Evolutionary conservation across 1,284 basidiomycete genomes (phyloP).

Genomic region (Pterulicium gracile): DNA sequence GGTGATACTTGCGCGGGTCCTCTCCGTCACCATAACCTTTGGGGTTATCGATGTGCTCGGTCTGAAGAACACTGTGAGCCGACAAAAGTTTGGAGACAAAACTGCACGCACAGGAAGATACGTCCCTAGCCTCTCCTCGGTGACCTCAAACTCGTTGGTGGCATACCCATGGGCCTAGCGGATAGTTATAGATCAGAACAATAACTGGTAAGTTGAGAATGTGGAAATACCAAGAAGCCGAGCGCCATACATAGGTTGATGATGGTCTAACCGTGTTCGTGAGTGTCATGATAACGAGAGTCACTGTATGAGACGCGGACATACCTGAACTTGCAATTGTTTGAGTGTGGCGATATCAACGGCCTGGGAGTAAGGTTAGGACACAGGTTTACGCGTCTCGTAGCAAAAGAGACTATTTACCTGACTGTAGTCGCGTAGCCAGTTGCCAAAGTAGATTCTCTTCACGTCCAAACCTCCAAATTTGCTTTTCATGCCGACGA

Average conservation of each 20-base stretch:
- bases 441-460: slow-evolving; percentile 71
- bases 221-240: slow-evolving; percentile 55
- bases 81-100: slow-evolving; percentile 4
- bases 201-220: slow-evolving; percentile 6
- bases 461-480: slow-evolving; percentile 68
- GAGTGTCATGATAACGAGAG: too few relatives aligned
- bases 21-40: slow-evolving; percentile 82
- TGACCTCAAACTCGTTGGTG: slow-evolving; percentile 85
- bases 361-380: slow-evolving; percentile 37
- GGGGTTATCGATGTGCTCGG: slow-evolving; percentile 85
- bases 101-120: slow-evolving; percentile 79
- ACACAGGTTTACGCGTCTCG: slow-evolving; percentile 2
- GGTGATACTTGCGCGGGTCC: slow-evolving; percentile 72
- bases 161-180: slow-evolving; percentile 75
- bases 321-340: slow-evolving; percentile 59
- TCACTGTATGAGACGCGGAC: too few relatives aligned
- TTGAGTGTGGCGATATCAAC: slow-evolving; percentile 77
- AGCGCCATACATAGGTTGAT: slow-evolving; percentile 85
- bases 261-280: slow-evolving; percentile 50
- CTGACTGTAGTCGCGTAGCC: slow-evolving; percentile 78
- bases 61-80: too few relatives aligned
- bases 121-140: slow-evolving; percentile 73
- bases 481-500: slow-evolving; percentile 54
- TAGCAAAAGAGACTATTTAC: slow-evolving; percentile 19
- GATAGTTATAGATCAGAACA: not conserved